phyloP scores from a whole-genome alignment of 345 rosid genomes.

The Stellera chamaejasme region DNA sequence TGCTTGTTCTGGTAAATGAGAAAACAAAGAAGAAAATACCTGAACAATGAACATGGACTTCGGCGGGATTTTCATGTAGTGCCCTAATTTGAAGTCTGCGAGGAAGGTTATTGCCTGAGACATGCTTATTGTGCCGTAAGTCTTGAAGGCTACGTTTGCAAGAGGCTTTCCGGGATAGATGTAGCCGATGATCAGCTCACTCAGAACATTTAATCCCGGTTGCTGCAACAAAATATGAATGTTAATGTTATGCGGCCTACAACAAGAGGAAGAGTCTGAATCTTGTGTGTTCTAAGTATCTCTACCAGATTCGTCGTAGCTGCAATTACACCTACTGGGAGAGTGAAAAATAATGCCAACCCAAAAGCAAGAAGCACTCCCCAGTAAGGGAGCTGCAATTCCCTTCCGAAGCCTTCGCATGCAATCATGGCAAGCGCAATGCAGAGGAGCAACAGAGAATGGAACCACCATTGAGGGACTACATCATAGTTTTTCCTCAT shows the following conservation, averaged over 20 bases:
- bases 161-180: slow-evolving; percentile 46
- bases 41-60: slow-evolving; percentile 48
- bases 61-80: slow-evolving; percentile 57
- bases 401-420: slow-evolving; percentile 36
- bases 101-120: slow-evolving; percentile 38
- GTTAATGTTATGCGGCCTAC: not conserved
- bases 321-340: slow-evolving; percentile 38
- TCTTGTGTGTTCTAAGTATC: not conserved
- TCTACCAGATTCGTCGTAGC: slow-evolving; percentile 56
- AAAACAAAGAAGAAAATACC: slow-evolving; percentile 15
- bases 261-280: not conserved
- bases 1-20: not conserved
- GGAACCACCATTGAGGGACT: slow-evolving; percentile 52
- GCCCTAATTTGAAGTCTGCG: slow-evolving; percentile 49
- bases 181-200: slow-evolving; percentile 49
- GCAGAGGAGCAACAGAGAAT: slow-evolving; percentile 13
- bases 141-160: slow-evolving; percentile 44
- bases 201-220: slow-evolving; percentile 35
- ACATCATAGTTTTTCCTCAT: slow-evolving; percentile 53
- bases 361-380: slow-evolving; percentile 32
- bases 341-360: slow-evolving; percentile 38
- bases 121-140: slow-evolving; percentile 36
- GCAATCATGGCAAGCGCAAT: slow-evolving; percentile 30
- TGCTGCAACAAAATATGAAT: slow-evolving; percentile 25
- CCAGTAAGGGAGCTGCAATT: slow-evolving; percentile 56